A percentile compares a stretch with the other conserved stretches of the same genome.
These are phyloP conservation scores for Apiospora saccharicola DNA, from an alignment of 2,329 filamentous ascomycete genomes.

Conservation along the genomic window DNA sequence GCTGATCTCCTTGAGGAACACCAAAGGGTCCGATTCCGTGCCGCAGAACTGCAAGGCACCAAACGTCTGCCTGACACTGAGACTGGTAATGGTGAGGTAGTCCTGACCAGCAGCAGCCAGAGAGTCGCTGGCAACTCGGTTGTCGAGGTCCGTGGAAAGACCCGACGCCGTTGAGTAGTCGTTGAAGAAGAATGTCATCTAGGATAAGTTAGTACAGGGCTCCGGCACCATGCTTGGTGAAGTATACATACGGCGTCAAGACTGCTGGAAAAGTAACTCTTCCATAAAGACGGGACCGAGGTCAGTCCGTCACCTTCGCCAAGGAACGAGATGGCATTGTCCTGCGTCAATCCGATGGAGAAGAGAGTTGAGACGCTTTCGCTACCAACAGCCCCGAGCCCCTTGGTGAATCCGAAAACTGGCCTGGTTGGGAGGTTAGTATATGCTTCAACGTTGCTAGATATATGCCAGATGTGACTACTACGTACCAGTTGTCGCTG, in stretches of 20 bases:
- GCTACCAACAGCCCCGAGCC: conserved; percentile 57
- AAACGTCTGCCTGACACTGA: conserved; percentile 83
- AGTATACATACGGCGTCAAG: conserved; percentile 58
- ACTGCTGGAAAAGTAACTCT: conserved; percentile 70
- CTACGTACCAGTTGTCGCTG: conserved; percentile 61
- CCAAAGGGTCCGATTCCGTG: conserved; percentile 70
- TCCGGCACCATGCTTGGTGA: no score
- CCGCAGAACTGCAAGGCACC: conserved; percentile 78
- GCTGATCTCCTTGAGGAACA: conserved; percentile 91
- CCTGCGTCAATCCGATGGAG: conserved; percentile 79
- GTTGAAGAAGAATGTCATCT: conserved; percentile 75
- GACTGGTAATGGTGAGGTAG: conserved; percentile 77
- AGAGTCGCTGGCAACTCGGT: conserved; percentile 71
- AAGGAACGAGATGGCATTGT: conserved; percentile 78
- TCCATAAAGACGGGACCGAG: conserved; percentile 78
- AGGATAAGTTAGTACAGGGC: conserved; percentile 16
- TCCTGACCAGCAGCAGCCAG: conserved; percentile 73
- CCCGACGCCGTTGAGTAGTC: conserved; percentile 70
- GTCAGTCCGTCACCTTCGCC: conserved; percentile 68
- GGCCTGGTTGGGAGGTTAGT: conserved; percentile 56
- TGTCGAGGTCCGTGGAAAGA: conserved; percentile 70
- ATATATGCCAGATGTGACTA: conserved; percentile 17
- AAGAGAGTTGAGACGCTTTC: conserved; percentile 63
- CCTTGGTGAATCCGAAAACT: conserved; percentile 79
- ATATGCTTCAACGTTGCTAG: background rate